Percentiles rank a stretch among this genome's conserved stretches.
Conservation (phyloP, 2,329 filamentous ascomycete species). For the Didymella exigua region DNA sequence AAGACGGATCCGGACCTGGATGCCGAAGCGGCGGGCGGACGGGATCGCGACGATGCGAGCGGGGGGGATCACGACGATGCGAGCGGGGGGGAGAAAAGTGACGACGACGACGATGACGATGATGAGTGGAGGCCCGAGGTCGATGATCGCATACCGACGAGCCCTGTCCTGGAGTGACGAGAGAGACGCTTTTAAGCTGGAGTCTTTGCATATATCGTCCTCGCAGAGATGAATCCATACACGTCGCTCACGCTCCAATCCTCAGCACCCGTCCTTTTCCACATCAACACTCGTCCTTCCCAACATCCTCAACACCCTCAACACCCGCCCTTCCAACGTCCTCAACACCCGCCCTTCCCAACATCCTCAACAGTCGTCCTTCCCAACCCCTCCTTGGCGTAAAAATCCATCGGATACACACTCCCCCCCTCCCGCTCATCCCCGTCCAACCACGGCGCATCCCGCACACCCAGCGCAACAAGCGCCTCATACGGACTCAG, state of each 20-base stretch:
- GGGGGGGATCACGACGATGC: no score
- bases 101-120: slow-evolving; percentile 24
- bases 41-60: background rate
- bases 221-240: no score
- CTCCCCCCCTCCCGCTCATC: slow-evolving; percentile 57
- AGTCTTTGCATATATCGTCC: no score
- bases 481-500: slow-evolving; percentile 95
- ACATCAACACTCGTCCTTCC: no score
- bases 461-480: slow-evolving; percentile 78
- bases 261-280: no score
- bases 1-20: slow-evolving; percentile 65
- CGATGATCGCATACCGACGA: slow-evolving; percentile 24
- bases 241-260: no score
- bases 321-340: no score
- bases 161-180: slow-evolving; percentile 2
- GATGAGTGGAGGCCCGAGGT: slow-evolving; percentile 35
- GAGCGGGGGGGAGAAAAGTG: background rate
- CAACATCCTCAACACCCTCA: no score
- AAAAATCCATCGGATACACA: slow-evolving; percentile 98
- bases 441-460: slow-evolving; percentile 65
- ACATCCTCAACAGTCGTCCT: slow-evolving; percentile 63
- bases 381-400: slow-evolving; percentile 87
- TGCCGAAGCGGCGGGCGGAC: slow-evolving; percentile 11
- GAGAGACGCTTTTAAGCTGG: no score
- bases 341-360: no score